phyloP scores from a whole-genome alignment of 2,329 filamentous ascomycete species.

The Exophiala lecanii-corni region DNA sequence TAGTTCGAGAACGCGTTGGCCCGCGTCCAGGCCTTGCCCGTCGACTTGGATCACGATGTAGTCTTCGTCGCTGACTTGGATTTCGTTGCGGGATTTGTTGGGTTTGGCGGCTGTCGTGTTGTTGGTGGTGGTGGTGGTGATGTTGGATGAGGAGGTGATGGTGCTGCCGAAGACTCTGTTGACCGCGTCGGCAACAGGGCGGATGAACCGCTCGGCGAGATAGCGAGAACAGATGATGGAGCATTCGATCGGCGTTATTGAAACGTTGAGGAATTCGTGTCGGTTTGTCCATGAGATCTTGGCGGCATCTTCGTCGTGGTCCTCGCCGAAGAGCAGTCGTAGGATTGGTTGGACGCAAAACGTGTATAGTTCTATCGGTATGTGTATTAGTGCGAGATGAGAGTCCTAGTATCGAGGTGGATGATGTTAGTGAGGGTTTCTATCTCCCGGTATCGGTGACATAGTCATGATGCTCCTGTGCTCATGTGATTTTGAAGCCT shows the following conservation, averaged over 20 bases:
- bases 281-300: slow-evolving; percentile 42
- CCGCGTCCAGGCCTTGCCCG: slow-evolving; percentile 83
- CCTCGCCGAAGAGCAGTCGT: slow-evolving; percentile 70
- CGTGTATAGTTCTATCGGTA: slow-evolving; percentile 72
- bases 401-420: slow-evolving; percentile 62
- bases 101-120: slow-evolving; percentile 30
- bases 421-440: background rate
- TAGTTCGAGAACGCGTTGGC: slow-evolving; percentile 83
- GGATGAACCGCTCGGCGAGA: slow-evolving; percentile 70
- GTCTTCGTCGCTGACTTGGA: slow-evolving; percentile 74
- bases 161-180: slow-evolving; percentile 36
- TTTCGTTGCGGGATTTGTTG: slow-evolving; percentile 40
- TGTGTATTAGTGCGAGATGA: slow-evolving; percentile 81
- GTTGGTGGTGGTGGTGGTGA: too few species aligned
- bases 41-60: slow-evolving; percentile 88
- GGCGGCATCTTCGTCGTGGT: slow-evolving; percentile 35
- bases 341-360: slow-evolving; percentile 81
- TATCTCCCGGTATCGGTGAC: background rate
- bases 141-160: too few species aligned
- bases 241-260: slow-evolving; percentile 86
- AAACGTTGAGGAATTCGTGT: slow-evolving; percentile 88
- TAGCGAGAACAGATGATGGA: slow-evolving; percentile 81
- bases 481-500: too few species aligned
- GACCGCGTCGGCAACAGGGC: slow-evolving; percentile 63
- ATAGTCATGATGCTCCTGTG: too few species aligned